A percentile compares a stretch with the other conserved stretches of the same genome.
These are phyloP conservation scores for Globisporangium acanthophoron DNA, from an alignment of 352 stramenopile genomes.

Conservation along the genomic window DNA sequence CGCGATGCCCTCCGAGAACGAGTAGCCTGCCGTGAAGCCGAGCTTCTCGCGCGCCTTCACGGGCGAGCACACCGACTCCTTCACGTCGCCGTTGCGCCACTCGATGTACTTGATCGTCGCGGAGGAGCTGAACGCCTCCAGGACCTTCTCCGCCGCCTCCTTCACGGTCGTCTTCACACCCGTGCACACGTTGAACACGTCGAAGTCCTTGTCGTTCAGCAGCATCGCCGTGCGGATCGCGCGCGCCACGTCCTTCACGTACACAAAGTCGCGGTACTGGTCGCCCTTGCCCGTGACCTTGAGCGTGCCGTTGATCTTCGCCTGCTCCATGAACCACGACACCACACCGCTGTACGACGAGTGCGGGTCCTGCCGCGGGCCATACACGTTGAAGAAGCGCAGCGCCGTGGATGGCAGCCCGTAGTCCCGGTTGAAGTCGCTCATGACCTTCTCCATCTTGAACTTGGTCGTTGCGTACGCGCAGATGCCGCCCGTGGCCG, in stretches of 20 bases:
- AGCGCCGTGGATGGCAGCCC: conserved; percentile 71
- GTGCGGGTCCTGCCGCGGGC: conserved; percentile 72
- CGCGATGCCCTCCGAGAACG: conserved; percentile 57
- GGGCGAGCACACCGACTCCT: conserved; percentile 72
- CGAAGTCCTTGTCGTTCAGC: conserved; percentile 54
- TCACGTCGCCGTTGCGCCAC: conserved; percentile 73
- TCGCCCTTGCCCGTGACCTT: conserved; percentile 74
- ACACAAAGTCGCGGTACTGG: conserved; percentile 85
- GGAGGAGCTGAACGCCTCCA: conserved; percentile 62
- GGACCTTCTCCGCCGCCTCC: conserved; percentile 53
- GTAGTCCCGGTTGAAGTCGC: conserved; percentile 58
- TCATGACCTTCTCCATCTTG: conserved; percentile 80
- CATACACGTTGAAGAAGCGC: conserved; percentile 85
- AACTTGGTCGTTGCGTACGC: conserved; percentile 83
- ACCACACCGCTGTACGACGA: conserved; percentile 83
- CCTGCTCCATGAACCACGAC: conserved; percentile 86
- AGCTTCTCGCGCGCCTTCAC: conserved; percentile 64
- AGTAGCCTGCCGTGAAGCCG: conserved; percentile 64
- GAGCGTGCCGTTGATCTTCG: conserved; percentile 74
- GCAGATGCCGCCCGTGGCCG: conserved; percentile 71
- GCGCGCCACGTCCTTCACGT: conserved; percentile 78
- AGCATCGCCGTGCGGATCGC: conserved; percentile 79
- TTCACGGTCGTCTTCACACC: conserved; percentile 68
- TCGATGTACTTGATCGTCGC: conserved; percentile 61
- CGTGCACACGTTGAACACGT: conserved; percentile 86